Base-by-base conservation (phyloP, 352 stramenopile species). In the Phytophthora citricola region DNA sequence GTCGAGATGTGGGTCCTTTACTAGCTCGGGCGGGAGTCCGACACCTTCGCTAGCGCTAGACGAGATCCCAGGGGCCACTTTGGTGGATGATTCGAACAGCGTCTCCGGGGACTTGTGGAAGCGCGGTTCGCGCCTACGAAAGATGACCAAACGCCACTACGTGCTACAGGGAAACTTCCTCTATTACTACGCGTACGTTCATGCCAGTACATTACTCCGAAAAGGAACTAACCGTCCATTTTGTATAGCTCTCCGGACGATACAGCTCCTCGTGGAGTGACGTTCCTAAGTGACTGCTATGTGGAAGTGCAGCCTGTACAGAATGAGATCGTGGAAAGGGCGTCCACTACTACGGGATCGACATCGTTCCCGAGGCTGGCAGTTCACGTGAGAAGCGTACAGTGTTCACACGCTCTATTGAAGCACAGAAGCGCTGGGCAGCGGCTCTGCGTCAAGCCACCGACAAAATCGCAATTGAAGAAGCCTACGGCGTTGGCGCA, bases 61-160 rank as follows among this genome's bases (percentile, higher is more conserved):
- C 27, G 59, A 81, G 47, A 62, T 73, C 43, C 43, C 62, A 54
- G 59, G 71, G 32, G 70, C 68, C 1, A 58, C 66, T 29, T 43
- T 84, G 5, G 46, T 80, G 5, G 65, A 77, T 3, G 71, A 87
- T 38, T 68, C 63, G 1, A 63, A 73, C 39, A 77, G 64, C 20
- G 68, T 93, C 17, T 79, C 66, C 4, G 86, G 86, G 17, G 77
- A 89, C 20, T 67, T 94, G 7, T 94, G 81, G 82, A 95, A 95
- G 49, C 86, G 85, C 4, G 88, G 86, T 22, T 83, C 78, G 15
- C 83, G 85, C 11, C 68, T 96, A n/a, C 85, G 89, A 2, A 85
- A 93, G 43, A 95, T 96, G 87, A 94, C 90, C 71, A 92, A 90
- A 66, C 81, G 85, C 32, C 79, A 94, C 65, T 95, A 94, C 71